Percentiles rank a stretch among this genome's conserved stretches.
Evolutionary conservation across 176 grass and related monocot species (phyloP).

Genomic region (Carex cristatella): DNA sequence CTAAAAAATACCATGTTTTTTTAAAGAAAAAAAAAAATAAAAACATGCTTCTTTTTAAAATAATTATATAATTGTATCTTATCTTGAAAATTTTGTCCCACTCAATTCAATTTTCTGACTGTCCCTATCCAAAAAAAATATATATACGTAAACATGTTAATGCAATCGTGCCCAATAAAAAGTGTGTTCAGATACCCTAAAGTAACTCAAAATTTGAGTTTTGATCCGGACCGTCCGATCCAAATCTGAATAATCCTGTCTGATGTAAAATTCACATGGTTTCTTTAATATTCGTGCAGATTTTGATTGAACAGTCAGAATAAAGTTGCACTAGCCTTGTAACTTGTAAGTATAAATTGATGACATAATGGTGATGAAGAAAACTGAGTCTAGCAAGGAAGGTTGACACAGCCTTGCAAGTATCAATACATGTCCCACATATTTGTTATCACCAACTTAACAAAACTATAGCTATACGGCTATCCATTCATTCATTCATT

Average conservation of each 20-base stretch:
- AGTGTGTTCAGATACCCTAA: too few species aligned
- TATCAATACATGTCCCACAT: background rate
- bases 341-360: background rate
- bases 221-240: too few species aligned
- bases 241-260: background rate
- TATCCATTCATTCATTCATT: background rate
- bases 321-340: too few species aligned
- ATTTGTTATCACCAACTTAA: background rate
- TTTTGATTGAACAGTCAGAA: background rate
- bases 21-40: too few species aligned
- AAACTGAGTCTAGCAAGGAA: background rate
- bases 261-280: background rate
- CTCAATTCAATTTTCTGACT: too few species aligned
- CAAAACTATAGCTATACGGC: background rate
- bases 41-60: too few species aligned
- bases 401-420: conserved; percentile 1
- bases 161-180: background rate
- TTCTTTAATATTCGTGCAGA: background rate
- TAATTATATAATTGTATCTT: too few species aligned
- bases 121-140: too few species aligned
- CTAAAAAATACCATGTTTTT: too few species aligned
- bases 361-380: background rate
- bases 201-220: too few species aligned
- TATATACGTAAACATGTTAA: background rate
- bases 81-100: too few species aligned